Base-by-base conservation (phyloP, 1,284 basidiomycete genomes). In the Rhodotorula sp. region DNA sequence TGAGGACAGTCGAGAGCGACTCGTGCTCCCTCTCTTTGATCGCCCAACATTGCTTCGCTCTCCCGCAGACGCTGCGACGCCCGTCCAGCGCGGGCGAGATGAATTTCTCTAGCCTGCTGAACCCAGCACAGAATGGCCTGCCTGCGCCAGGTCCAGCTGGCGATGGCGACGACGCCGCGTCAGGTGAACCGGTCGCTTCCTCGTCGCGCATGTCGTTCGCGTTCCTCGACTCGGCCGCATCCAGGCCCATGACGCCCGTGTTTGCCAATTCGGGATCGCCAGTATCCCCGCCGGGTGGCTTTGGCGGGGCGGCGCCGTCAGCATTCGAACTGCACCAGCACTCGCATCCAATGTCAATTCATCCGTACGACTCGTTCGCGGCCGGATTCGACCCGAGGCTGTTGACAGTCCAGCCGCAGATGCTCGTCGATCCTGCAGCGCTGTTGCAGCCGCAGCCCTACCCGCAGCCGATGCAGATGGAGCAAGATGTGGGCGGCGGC, bases 161-260 rank as follows among this genome's bases (percentile, higher is more conserved):
- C 26, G 26, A 28, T n/a, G 26, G 5, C 34, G 19, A 43, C 38
- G 21, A 43, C 38, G 21, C 26, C 21, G 49, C 56, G 18, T 19
- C 45, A 4, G 7, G 31, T 57, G 62, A 54, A 26, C 45, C 54
- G 18, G 31, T 18, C 55, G 55, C 55, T 19, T 34, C 60, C 28
- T 31, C 45, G 28, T 47, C 45, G 19, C 43, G 60, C 48, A 62
- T 62, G 60, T 31, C 55, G 34, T 67, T 62, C 66, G 66, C 62
- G 48, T 62, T 62, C 60, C 60, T 67, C 47, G 57, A 60, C 5
- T 34, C 60, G 10, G n/a, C 65, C 4, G 58, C 10, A 19, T 52
- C 38, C 3, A 52, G 60, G 47, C 60, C 66, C 15, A 62, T 55
- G 47, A 48, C 66, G 60, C 56, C 45, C n/a, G 55, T 62, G 34